Evolutionary conservation across 371 early-diverging fungal genomes (phyloP), one percentile per base, ranked within the genome.

Genomic region (Mucor piriformis): DNA sequence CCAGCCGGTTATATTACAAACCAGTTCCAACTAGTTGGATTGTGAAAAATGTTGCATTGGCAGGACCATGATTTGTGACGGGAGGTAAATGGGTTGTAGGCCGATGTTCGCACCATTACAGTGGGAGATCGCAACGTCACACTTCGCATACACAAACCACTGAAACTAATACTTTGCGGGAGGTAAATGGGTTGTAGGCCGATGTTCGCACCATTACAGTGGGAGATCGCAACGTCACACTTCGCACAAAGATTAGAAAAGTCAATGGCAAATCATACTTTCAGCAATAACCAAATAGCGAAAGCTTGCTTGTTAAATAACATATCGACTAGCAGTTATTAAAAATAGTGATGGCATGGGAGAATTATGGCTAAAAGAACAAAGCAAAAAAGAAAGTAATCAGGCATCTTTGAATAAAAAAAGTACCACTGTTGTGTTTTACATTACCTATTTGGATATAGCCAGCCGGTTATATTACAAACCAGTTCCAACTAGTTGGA

Each of bases 301-400:
- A 40, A 40, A 40, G 40, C 40, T 40, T 40, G 40, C 40, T 40
- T 40, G 40, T 40, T 40, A 37, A 37, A 37, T 37, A 37, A 37
- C 12, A 37, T 37, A 37, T 37, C 12, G 37, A 12, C 37, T 15
- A 37, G 37, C 37, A 37, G 37, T 37, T 37, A 12, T 37, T 37
- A 37, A 37, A 37, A n/a, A n/a, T n/a, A n/a, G n/a, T n/a, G n/a
- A n/a, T n/a, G n/a, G n/a, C n/a, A n/a, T n/a, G n/a, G n/a, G n/a
- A n/a, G n/a, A n/a, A n/a, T n/a, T n/a, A n/a, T n/a, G n/a, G n/a
- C n/a, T n/a, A n/a, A n/a, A n/a, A n/a, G n/a, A n/a, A n/a, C n/a
- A n/a, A n/a, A n/a, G n/a, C n/a, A 37, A 40, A 40, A 40, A 40
- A 40, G 40, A 40, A 40, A 40, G 40, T 16, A 16, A 40, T 40